Evolutionary conservation across 805 yeast species (phyloP).

Genomic region (Candida boidinii): DNA sequence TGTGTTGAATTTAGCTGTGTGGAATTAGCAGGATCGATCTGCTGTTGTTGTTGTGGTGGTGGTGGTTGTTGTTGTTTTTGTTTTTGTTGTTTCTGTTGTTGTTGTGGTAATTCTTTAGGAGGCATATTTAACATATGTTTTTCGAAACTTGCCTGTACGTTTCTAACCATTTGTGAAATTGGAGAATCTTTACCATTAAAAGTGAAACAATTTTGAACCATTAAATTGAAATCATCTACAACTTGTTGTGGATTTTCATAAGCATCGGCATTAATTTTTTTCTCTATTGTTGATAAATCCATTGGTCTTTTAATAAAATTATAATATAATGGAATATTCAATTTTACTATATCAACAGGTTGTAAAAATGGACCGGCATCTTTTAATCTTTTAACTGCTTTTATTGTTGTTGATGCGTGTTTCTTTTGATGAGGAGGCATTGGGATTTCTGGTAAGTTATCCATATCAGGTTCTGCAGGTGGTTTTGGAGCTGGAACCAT

Average conservation of each 20-base stretch:
- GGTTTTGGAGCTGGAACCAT: slow-evolving; percentile 69
- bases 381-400: slow-evolving; percentile 81
- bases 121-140: slow-evolving; percentile 93
- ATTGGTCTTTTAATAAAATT: slow-evolving; percentile 80
- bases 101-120: slow-evolving; percentile 36
- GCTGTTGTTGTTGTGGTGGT: too few relatives aligned
- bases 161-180: slow-evolving; percentile 87
- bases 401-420: slow-evolving; percentile 68
- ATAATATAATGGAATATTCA: slow-evolving; percentile 86
- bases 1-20: too few relatives aligned
- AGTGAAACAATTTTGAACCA: slow-evolving; percentile 72
- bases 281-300: slow-evolving; percentile 90
- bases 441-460: slow-evolving; percentile 57
- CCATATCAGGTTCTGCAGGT: slow-evolving; percentile 63
- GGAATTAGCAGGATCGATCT: too few relatives aligned
- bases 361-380: slow-evolving; percentile 85
- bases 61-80: too few relatives aligned
- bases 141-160: slow-evolving; percentile 85
- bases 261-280: slow-evolving; percentile 59
- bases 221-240: slow-evolving; percentile 69
- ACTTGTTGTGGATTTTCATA: slow-evolving; percentile 66
- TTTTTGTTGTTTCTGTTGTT: too few relatives aligned
- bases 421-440: slow-evolving; percentile 78
- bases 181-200: slow-evolving; percentile 82
- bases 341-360: slow-evolving; percentile 85